Evolutionary conservation across 2,329 filamentous ascomycete genomes (phyloP).

Genomic region (Penicillium brevicompactum): DNA sequence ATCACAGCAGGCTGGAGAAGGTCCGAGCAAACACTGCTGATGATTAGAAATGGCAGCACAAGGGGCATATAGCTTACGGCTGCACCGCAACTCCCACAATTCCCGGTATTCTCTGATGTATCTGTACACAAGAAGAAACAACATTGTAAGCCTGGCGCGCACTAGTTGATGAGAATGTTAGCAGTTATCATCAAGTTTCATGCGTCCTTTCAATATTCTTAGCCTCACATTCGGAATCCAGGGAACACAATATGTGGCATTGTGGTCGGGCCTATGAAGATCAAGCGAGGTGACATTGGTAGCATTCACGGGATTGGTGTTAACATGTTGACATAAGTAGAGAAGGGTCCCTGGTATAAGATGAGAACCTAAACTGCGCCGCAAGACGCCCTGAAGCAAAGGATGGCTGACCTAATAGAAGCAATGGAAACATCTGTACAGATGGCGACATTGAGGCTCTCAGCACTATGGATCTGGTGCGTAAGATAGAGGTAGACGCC

Average conservation of each 20-base stretch:
- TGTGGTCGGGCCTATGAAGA: background rate
- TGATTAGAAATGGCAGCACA: background rate
- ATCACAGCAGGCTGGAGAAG: background rate
- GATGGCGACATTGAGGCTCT: background rate
- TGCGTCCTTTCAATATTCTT: background rate
- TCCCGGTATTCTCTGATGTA: background rate
- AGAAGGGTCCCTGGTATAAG: background rate
- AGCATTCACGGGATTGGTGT: background rate
- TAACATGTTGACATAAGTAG: background rate
- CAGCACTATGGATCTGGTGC: background rate
- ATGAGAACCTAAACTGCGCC: background rate
- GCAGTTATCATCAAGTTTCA: background rate
- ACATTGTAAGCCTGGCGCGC: background rate
- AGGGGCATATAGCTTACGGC: background rate
- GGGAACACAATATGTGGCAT: background rate
- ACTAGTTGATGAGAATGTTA: background rate
- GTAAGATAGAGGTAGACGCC: background rate
- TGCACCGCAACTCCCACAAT: slow-evolving; percentile 2
- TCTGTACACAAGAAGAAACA: slow-evolving; percentile 7
- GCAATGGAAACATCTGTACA: background rate
- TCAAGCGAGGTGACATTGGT: slow-evolving; percentile 2
- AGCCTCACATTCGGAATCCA: slow-evolving; percentile 1
- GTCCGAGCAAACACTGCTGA: background rate
- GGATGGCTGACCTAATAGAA: background rate
- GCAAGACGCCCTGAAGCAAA: no score